A percentile compares a stretch with the other conserved stretches of the same genome.
These are phyloP conservation scores for Trifolium dubium DNA, from an alignment of 306 rosid genomes.

Conservation along the genomic window DNA sequence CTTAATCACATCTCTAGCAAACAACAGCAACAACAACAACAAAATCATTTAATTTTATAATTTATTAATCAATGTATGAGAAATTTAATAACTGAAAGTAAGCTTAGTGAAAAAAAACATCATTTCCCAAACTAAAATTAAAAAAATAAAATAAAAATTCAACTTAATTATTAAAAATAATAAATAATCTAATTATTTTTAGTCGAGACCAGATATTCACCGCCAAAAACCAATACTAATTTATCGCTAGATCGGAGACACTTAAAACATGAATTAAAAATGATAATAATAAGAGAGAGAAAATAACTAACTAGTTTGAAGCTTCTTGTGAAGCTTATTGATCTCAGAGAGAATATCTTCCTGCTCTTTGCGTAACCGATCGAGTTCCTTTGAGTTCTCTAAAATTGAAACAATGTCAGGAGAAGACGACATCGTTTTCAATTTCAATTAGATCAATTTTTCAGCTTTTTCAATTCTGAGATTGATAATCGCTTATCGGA, in stretches of 20 bases:
- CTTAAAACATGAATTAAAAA: neutral
- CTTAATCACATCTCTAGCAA: no score
- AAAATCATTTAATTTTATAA: neutral
- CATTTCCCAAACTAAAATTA: neutral
- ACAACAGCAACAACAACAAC: no score
- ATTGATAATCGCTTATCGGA: neutral
- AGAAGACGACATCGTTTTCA: conserved; percentile 60
- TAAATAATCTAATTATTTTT: neutral
- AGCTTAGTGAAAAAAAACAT: conserved; percentile 6
- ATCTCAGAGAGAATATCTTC: conserved; percentile 77
- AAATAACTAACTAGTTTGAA: conserved; percentile 58
- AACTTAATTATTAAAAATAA: conserved; percentile 12
- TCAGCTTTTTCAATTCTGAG: conserved; percentile 1
- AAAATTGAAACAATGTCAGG: conserved; percentile 72
- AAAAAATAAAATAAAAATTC: neutral
- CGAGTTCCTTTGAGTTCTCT: conserved; percentile 83
- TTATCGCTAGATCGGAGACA: no score
- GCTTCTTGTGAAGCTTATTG: conserved; percentile 95
- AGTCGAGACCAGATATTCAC: no score
- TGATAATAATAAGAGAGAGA: neutral
- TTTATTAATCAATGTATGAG: neutral
- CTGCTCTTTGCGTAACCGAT: conserved; percentile 83
- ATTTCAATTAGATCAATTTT: neutral
- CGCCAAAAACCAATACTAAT: no score
- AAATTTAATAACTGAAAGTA: conserved; percentile 5